Percentiles rank a stretch among this genome's conserved stretches.
Conservation (phyloP, 176 grass and related monocot genomes). For the Juncus effusus region DNA sequence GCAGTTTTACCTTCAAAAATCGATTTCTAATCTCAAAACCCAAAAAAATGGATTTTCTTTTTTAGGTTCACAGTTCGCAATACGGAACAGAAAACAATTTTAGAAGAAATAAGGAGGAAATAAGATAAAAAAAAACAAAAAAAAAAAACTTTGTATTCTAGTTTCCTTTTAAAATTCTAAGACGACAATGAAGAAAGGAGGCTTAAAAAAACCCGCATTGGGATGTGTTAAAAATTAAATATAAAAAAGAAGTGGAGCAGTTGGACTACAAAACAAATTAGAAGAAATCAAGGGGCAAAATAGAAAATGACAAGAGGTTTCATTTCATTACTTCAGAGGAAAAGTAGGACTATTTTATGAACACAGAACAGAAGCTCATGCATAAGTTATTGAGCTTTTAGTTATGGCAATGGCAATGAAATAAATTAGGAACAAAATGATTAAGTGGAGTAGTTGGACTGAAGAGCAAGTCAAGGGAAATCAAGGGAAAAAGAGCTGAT, state of each 20-base stretch:
- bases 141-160: background rate
- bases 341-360: too few relatives aligned
- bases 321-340: too few relatives aligned
- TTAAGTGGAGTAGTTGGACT: too few relatives aligned
- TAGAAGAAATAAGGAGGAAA: background rate
- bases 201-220: background rate
- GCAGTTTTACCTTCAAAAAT: background rate
- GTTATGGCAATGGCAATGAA: too few relatives aligned
- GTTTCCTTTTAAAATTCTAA: background rate
- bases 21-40: background rate
- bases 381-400: too few relatives aligned
- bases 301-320: constrained; percentile 15
- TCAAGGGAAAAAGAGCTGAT: too few relatives aligned
- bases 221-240: background rate
- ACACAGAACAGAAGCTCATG: too few relatives aligned
- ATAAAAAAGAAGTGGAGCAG: constrained; percentile 8
- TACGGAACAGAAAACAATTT: background rate
- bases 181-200: background rate
- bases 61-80: background rate
- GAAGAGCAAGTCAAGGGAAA: too few relatives aligned
- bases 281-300: constrained; percentile 16
- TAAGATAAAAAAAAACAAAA: background rate
- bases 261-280: constrained; percentile 6
- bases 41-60: background rate
- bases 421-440: too few relatives aligned